These are phyloP conservation scores for Terfezia boudieri DNA, from an alignment of 495 filamentous ascomycete species.

Conservation along the genomic window DNA sequence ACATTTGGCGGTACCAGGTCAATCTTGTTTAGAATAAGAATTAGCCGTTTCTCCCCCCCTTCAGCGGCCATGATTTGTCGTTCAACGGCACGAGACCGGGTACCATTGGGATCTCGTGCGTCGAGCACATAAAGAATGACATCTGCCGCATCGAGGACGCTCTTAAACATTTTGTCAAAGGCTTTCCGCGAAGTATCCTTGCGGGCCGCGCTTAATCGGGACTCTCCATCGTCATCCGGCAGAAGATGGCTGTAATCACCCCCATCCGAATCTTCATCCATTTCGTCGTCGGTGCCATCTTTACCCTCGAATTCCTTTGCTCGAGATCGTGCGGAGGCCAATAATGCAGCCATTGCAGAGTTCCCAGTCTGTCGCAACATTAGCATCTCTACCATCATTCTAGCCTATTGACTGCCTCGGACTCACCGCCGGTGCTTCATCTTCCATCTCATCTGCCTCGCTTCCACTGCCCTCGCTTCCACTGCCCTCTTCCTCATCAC, in stretches of 20 bases:
- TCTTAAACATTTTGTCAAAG: slow-evolving; percentile 91
- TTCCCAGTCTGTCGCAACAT: slow-evolving; percentile 35
- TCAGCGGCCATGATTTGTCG: slow-evolving; percentile 69
- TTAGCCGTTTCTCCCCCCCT: slow-evolving; percentile 62
- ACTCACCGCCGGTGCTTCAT: slow-evolving; percentile 2
- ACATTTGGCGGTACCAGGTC: slow-evolving; percentile 68
- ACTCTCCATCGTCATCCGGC: slow-evolving; percentile 14
- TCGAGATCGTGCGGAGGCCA: slow-evolving; percentile 73
- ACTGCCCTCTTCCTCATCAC: slow-evolving; percentile 27
- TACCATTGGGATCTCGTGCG: slow-evolving; percentile 77
- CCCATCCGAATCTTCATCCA: slow-evolving; percentile 32
- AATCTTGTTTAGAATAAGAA: slow-evolving; percentile 93
- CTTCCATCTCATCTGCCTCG: slow-evolving; percentile 24
- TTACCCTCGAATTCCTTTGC: slow-evolving; percentile 51
- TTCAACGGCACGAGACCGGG: slow-evolving; percentile 76
- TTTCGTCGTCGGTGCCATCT: slow-evolving; percentile 34
- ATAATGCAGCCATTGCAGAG: slow-evolving; percentile 79
- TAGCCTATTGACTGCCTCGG: neutral
- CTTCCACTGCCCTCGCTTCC: slow-evolving; percentile 24
- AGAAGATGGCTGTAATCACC: slow-evolving; percentile 19
- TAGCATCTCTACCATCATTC: slow-evolving; percentile 1
- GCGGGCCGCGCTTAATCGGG: slow-evolving; percentile 18
- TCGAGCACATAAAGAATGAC: slow-evolving; percentile 90
- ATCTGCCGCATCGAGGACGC: slow-evolving; percentile 71
- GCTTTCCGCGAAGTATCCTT: slow-evolving; percentile 62